Percentiles rank a stretch among this genome's conserved stretches.
These are phyloP conservation scores for Pachysandra terminalis DNA, from an alignment of 164 flowering plant species.

Conservation along the genomic window DNA sequence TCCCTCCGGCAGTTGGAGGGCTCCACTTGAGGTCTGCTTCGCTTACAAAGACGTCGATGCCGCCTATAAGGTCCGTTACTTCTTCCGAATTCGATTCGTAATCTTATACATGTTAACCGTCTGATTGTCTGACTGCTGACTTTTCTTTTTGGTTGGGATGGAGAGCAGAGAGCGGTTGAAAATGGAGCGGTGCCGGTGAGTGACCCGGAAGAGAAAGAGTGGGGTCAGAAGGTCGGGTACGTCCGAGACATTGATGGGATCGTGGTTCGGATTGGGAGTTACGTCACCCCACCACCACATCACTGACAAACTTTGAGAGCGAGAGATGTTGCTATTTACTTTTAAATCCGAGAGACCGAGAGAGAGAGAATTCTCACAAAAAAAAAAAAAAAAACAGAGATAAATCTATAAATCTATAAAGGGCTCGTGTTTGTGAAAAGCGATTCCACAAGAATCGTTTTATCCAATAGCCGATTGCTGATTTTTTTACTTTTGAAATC, in stretches of 20 bases:
- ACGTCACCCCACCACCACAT: constrained; percentile 28
- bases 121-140: background rate
- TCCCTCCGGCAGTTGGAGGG: constrained; percentile 21
- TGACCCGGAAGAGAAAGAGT: constrained; percentile 74
- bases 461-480: too few relatives aligned
- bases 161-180: constrained; percentile 75
- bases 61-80: constrained; percentile 55
- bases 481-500: too few relatives aligned
- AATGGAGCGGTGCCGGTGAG: constrained; percentile 70
- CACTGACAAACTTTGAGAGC: too few relatives aligned
- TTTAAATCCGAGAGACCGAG: too few relatives aligned
- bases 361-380: too few relatives aligned
- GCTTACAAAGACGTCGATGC: constrained; percentile 71
- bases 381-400: too few relatives aligned
- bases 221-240: constrained; percentile 95
- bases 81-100: background rate
- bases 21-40: constrained; percentile 67
- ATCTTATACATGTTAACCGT: too few relatives aligned
- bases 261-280: constrained; percentile 71
- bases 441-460: too few relatives aligned
- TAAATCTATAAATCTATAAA: too few relatives aligned
- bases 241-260: constrained; percentile 78
- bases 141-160: constrained; percentile 1
- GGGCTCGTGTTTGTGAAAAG: too few relatives aligned
- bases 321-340: background rate